phyloP scores from a whole-genome alignment of 2,329 filamentous ascomycete genomes.

The Diaporthe destruens region DNA sequence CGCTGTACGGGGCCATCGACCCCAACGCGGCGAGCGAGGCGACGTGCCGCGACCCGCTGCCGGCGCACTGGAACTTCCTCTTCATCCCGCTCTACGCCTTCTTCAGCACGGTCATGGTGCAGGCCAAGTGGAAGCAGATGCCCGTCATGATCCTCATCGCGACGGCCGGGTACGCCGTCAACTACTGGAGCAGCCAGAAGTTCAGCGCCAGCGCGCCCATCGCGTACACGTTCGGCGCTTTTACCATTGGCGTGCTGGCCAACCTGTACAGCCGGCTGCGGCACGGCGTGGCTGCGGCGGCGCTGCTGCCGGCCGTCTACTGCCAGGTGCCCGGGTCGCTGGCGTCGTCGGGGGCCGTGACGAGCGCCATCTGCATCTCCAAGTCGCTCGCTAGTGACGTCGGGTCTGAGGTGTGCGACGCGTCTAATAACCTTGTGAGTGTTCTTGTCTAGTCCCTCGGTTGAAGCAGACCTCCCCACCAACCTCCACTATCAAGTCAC shows the following conservation, averaged over 20 bases:
- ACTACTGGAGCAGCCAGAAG: constrained; percentile 74
- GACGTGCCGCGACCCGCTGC: constrained; percentile 57
- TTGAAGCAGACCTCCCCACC: too few species aligned
- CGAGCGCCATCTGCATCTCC: constrained; percentile 24
- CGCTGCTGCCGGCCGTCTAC: constrained; percentile 89
- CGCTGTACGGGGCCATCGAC: constrained; percentile 73
- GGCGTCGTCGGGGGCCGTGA: constrained; percentile 69
- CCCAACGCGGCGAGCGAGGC: constrained; percentile 62
- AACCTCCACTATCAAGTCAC: background rate
- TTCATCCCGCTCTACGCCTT: constrained; percentile 78
- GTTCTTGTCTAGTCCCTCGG: too few species aligned
- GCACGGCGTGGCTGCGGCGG: constrained; percentile 85
- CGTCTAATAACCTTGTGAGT: constrained; percentile 58
- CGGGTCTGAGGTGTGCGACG: constrained; percentile 24
- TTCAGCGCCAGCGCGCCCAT: constrained; percentile 80
- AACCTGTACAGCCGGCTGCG: constrained; percentile 82
- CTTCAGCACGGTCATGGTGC: constrained; percentile 72
- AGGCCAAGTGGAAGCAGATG: constrained; percentile 83
- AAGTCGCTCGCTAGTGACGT: constrained; percentile 1
- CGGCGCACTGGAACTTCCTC: constrained; percentile 62
- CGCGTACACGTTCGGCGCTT: constrained; percentile 81
- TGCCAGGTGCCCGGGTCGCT: constrained; percentile 74
- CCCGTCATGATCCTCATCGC: constrained; percentile 83
- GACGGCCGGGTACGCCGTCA: constrained; percentile 79
- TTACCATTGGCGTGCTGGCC: constrained; percentile 81